Conservation (phyloP, 768 basidiomycete genomes). For the Suillus variegatus region DNA sequence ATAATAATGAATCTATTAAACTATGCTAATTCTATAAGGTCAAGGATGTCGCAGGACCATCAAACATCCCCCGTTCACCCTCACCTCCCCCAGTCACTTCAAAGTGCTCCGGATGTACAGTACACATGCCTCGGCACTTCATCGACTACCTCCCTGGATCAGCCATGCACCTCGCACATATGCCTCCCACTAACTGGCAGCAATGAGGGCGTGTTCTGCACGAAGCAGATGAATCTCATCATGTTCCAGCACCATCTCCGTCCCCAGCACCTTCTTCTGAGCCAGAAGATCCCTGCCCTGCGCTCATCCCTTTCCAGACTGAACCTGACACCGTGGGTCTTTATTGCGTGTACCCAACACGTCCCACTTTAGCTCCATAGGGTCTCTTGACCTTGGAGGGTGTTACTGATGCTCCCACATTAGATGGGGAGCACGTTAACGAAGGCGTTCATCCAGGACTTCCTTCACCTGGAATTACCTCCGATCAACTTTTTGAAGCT, state of each 20-base stretch:
- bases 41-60: not conserved
- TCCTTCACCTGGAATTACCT: no score
- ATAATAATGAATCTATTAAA: no score
- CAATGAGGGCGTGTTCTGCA: not conserved
- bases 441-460: no score
- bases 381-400: no score
- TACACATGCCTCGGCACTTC: not conserved
- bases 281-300: not conserved
- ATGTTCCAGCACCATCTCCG: not conserved
- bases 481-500: no score
- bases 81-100: conserved; percentile 1
- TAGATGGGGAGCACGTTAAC: no score
- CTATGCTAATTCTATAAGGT: no score
- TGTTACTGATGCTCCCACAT: no score
- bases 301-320: not conserved
- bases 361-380: not conserved
- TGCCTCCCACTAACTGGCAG: not conserved
- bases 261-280: no score
- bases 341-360: conserved; percentile 1
- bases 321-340: conserved; percentile 4
- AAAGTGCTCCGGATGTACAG: not conserved
- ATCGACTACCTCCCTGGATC: not conserved
- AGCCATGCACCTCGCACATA: not conserved
- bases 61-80: not conserved
- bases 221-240: not conserved